Evolutionary conservation across 352 stramenopile species (phyloP), one percentile per base, ranked within the genome.

Genomic region (Elongisporangium anandrum): DNA sequence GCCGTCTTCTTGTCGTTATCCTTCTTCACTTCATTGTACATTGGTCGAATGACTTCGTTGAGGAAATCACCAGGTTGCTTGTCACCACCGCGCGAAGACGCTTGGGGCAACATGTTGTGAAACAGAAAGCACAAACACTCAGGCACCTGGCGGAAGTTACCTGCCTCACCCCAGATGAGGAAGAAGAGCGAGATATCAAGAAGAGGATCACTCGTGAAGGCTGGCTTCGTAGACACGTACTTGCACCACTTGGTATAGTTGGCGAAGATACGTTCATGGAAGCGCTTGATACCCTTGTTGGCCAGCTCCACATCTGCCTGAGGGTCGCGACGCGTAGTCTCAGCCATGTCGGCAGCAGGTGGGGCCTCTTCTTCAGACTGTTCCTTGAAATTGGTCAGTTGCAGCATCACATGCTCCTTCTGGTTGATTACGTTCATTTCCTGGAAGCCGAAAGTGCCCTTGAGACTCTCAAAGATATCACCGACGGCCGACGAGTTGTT

Each of bases 391-490:
- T 94, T 92, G 29, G 85, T 94, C 26, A 94, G 63, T 65, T 90
- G 72, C 48, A 94, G 69, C 59, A 89, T 56, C 67, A 94, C 63
- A 62, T 95, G 81, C 65, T 92, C 85, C 59, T 79, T 80, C 63
- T 92, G 83, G 64, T 91, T 92, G 50, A 73, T 67, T 13, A 84
- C 75, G 69, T 89, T 97, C 47, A 77, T 53, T 23, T 96, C 86
- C 73, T 99, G 96, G 70, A 99, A 99, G 3, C 96, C 96, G 67
- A 98, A 98, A 45, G 96, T 97, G 61, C 90, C 91, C 52, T 96
- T 96, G 19, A 98, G 62, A 52, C 95, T 92, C 62, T 98, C 94
- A 64, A 96, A 98, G 50, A 94, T 80, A 54, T 94, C 73, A 56
- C 81, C 83, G 39, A 75, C 54, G 16, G 60, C 69, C n/a, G 76